Percentiles rank a stretch among this genome's conserved stretches.
Evolutionary conservation across 345 rosid genomes (phyloP).

Genomic region (Rhodamnia rubescens): DNA sequence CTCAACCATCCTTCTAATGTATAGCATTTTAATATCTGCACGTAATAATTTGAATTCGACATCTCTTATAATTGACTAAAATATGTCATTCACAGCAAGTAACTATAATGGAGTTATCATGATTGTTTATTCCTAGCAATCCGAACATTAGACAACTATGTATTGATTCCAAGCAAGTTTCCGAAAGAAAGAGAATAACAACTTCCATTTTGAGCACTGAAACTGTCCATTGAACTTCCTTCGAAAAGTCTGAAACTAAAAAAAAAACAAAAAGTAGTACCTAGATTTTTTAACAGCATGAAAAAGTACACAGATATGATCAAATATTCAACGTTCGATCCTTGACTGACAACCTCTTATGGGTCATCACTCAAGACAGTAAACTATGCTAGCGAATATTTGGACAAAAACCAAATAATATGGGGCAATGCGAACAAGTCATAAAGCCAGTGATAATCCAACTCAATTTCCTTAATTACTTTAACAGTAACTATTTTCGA

Average conservation of each 20-base stretch:
- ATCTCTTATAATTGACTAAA: not conserved
- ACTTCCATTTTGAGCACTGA: not conserved
- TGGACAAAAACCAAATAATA: not conserved
- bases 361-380: not conserved
- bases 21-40: not conserved
- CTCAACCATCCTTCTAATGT: no score
- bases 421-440: not conserved
- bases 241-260: not conserved
- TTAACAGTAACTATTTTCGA: not conserved
- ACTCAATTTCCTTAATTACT: not conserved
- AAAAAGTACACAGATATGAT: not conserved
- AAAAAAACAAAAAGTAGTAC: not conserved
- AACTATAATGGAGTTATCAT: not conserved
- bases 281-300: not conserved
- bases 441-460: not conserved
- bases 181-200: no score
- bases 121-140: not conserved
- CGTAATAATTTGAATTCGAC: rapidly evolving
- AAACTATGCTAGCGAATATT: not conserved
- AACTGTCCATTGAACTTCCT: not conserved
- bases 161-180: no score
- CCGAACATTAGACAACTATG: no score
- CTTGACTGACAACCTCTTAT: not conserved
- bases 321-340: not conserved
- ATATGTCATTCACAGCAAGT: not conserved